Evolutionary conservation across 208 protist species (phyloP), one percentile per base, ranked within the genome.

Genomic region (Leptomonas seymouri): DNA sequence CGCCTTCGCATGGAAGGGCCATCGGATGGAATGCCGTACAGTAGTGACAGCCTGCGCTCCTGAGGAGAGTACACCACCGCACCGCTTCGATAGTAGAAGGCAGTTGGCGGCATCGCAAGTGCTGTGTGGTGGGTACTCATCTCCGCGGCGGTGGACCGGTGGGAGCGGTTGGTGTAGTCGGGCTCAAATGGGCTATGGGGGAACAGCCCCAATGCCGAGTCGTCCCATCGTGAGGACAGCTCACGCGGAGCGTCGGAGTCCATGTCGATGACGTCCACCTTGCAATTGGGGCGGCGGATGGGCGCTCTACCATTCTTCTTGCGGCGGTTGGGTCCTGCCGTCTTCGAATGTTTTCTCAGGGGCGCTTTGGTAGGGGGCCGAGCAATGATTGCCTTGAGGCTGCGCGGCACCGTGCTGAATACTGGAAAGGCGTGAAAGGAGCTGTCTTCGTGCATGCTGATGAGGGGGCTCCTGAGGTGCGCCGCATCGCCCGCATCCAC

Each of bases 261-360:
- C 39, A 54, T 16, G 50, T 68, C 64, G 4, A 71, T 14, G 4
- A 45, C 54, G 39, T 79, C 74, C 9, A 79, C 67, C 18, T 59
- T 25, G 49, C n/a, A 74, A 20, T n/a, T 15, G 0, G 21, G 45
- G 4, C 66, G 74, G 14, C 58, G 65, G 14, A 66, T 51, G 16
- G 59, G 66, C 21, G 58, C 27, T 20, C 67, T 14, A n/a, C 51
- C n/a, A 41, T 27, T 31, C 30, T 27, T 51, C 41, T 25, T 34
- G 14, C 51, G 66, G 3, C 39, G 31, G 5, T 4, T n/a, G 9
- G 23, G 12, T 9, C 36, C 48, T 14, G 48, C 11, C 0, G 4
- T 44, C 5, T 39, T 44, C 7, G n/a, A 39, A 3, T 39, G 34
- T 39, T 39, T 39, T 45, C 5, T 1, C 11, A 6, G 15, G n/a